These are phyloP conservation scores for Rosa multiflora DNA, from an alignment of 306 rosid genomes.

Conservation along the genomic window DNA sequence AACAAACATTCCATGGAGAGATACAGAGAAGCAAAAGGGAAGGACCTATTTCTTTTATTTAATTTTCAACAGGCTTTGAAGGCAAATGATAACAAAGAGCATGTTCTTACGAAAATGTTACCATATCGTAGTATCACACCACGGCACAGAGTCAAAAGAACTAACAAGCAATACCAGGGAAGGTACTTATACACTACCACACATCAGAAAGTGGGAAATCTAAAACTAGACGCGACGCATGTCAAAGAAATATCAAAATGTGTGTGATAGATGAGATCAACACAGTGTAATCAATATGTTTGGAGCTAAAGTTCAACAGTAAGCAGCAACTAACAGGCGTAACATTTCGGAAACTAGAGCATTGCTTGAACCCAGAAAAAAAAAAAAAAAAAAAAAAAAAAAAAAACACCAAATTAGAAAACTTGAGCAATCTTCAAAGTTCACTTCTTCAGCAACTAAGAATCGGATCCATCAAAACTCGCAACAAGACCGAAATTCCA, in stretches of 20 bases:
- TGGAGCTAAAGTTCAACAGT: not conserved
- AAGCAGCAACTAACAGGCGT: not conserved
- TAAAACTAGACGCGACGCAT: not conserved
- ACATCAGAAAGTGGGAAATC: not conserved
- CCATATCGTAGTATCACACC: not conserved
- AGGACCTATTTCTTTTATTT: too few species aligned
- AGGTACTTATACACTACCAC: not conserved
- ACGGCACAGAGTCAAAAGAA: not conserved
- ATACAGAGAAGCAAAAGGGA: not conserved
- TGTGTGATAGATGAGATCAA: not conserved
- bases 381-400: too few species aligned
- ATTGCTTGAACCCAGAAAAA: not conserved
- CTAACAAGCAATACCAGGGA: not conserved
- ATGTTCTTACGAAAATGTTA: not conserved
- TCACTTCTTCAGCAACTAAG: not conserved
- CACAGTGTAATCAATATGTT: not conserved
- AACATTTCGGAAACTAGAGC: not conserved
- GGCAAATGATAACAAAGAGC: not conserved
- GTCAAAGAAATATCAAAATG: not conserved
- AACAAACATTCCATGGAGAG: not conserved
- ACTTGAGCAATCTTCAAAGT: not conserved
- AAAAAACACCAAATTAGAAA: not conserved
- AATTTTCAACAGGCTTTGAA: not conserved
- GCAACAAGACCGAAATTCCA: not conserved
- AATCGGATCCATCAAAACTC: slow-evolving; percentile 1